Evolutionary conservation across 495 filamentous ascomycete genomes (phyloP).

Genomic region (Neurospora africana): DNA sequence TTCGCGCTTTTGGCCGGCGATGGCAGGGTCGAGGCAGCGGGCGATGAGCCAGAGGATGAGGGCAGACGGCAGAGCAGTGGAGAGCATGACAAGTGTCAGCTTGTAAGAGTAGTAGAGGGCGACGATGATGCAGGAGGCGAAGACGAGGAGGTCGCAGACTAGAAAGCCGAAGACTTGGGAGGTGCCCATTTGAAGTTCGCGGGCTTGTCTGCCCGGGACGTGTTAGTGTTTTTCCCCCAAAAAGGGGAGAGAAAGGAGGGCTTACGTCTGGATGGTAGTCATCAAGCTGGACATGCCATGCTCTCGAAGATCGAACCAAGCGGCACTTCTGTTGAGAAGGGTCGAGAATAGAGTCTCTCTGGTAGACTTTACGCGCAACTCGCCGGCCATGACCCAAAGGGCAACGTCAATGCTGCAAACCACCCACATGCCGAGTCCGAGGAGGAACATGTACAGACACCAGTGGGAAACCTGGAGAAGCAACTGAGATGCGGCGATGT

Average conservation of each 20-base stretch:
- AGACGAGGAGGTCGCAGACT: conserved; percentile 49
- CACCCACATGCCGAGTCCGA: conserved; percentile 57
- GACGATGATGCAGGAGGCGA: conserved; percentile 51
- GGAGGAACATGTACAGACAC: conserved; percentile 43
- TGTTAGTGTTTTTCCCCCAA: not conserved
- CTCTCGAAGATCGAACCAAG: conserved; percentile 70
- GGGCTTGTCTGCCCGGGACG: conserved; percentile 48
- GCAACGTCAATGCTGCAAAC: conserved; percentile 53
- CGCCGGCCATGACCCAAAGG: conserved; percentile 65
- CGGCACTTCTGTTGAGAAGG: conserved; percentile 60
- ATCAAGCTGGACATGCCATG: conserved; percentile 66
- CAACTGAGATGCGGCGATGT: conserved; percentile 38
- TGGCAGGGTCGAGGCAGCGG: conserved; percentile 48
- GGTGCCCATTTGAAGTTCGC: conserved; percentile 70
- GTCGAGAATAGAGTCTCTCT: conserved; percentile 54
- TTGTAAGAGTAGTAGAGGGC: conserved; percentile 76
- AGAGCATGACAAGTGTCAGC: conserved; percentile 71
- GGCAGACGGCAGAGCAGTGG: conserved; percentile 60
- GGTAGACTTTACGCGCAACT: conserved; percentile 61
- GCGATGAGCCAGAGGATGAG: conserved; percentile 49
- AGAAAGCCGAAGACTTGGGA: conserved; percentile 68
- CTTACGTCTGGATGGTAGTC: conserved; percentile 64
- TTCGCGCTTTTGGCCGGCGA: conserved; percentile 57
- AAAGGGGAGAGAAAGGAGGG: not conserved
- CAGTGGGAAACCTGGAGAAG: conserved; percentile 45